These are phyloP conservation scores for Botrytis deweyae DNA, from an alignment of 2,329 filamentous ascomycete species.

Conservation along the genomic window DNA sequence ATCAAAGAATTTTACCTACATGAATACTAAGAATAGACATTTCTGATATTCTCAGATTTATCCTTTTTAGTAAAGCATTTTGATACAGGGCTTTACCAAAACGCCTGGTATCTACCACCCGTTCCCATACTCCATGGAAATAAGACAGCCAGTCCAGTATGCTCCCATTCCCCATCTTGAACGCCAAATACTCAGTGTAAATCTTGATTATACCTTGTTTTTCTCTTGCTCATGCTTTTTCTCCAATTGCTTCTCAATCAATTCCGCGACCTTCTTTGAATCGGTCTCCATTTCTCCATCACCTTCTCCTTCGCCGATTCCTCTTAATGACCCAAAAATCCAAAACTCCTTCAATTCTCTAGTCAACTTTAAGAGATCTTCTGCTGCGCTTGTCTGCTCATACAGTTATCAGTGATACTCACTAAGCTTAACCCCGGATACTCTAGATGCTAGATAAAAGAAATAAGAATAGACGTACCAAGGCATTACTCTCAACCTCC, in stretches of 20 bases:
- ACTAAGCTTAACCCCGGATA: background rate
- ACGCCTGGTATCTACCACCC: constrained; percentile 22
- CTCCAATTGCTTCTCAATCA: constrained; percentile 32
- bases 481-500: constrained; percentile 38
- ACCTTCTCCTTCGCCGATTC: constrained; percentile 45
- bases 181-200: background rate
- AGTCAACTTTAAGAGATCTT: constrained; percentile 49
- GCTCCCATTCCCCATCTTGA: background rate
- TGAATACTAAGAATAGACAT: background rate
- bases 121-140: background rate
- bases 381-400: constrained; percentile 35
- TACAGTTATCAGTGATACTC: background rate
- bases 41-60: background rate
- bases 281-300: constrained; percentile 43
- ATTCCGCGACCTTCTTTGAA: constrained; percentile 38
- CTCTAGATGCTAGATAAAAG: background rate
- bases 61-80: background rate
- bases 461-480: constrained; percentile 30
- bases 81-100: background rate
- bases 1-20: background rate
- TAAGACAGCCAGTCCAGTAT: background rate
- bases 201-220: background rate
- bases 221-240: constrained; percentile 19
- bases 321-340: constrained; percentile 49
- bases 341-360: constrained; percentile 52